Percentiles rank a stretch among this genome's conserved stretches.
These are phyloP conservation scores for Rhodotorula glutinis DNA, from an alignment of 1,284 basidiomycete genomes.

Conservation along the genomic window DNA sequence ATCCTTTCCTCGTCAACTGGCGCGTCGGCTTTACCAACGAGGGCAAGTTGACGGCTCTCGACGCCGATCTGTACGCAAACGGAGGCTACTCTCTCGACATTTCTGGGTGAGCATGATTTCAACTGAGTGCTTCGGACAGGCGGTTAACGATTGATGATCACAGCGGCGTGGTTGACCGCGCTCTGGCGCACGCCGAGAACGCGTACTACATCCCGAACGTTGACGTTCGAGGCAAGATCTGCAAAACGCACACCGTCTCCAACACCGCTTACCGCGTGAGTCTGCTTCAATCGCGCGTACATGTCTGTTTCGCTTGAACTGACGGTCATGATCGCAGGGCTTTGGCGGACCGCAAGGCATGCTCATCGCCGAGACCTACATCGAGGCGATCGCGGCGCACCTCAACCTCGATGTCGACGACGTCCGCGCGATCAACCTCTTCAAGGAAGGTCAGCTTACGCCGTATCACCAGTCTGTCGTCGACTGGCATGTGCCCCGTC, in stretches of 20 bases:
- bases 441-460: constrained; percentile 47
- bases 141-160: no score
- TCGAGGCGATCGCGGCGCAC: constrained; percentile 46
- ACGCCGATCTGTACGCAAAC: constrained; percentile 48
- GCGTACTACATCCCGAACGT: constrained; percentile 46
- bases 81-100: constrained; percentile 46
- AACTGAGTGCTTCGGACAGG: no score
- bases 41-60: constrained; percentile 46
- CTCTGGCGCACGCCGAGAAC: constrained; percentile 48
- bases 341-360: constrained; percentile 50
- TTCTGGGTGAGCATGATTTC: background rate
- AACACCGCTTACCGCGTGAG: constrained; percentile 48
- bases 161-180: constrained; percentile 48
- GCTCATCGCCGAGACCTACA: constrained; percentile 46
- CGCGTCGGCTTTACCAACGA: constrained; percentile 46
- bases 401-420: constrained; percentile 46
- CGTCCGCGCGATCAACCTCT: constrained; percentile 46
- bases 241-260: constrained; percentile 49
- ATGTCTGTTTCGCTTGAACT: background rate
- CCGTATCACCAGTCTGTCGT: constrained; percentile 47
- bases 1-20: constrained; percentile 48
- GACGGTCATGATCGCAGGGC: background rate
- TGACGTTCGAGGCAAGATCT: constrained; percentile 45
- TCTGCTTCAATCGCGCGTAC: no score
- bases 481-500: constrained; percentile 48